A percentile compares a stretch with the other conserved stretches of the same genome.
Conservation (phyloP, 805 yeast genomes). For the Candida piceae region DNA sequence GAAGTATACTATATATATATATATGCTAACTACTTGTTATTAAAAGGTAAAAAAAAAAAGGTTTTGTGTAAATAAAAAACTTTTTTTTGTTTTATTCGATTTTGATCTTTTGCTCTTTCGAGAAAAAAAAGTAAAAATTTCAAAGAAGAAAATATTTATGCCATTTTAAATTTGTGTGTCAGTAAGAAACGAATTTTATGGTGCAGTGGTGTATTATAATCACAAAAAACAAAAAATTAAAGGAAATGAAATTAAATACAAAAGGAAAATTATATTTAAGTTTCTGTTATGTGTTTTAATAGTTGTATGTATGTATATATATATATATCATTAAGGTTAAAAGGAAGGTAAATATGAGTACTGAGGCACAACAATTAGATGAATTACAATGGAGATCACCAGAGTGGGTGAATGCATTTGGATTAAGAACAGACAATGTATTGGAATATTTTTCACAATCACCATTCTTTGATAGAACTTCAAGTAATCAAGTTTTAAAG, state of each 20-base stretch:
- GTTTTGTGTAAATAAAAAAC: no score
- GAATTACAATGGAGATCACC: constrained; percentile 97
- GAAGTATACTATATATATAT: no score
- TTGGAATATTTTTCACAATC: constrained; percentile 90
- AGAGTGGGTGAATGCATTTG: constrained; percentile 91
- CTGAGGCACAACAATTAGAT: constrained; percentile 49
- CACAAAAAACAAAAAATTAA: no score
- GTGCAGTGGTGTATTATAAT: neutral
- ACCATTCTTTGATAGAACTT: constrained; percentile 91
- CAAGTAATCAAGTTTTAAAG: constrained; percentile 89
- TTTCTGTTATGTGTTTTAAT: neutral
- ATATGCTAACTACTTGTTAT: no score
- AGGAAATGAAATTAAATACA: no score
- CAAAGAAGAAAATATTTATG: neutral
- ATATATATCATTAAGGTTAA: no score
- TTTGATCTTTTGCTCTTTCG: neutral
- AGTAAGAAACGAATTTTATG: neutral
- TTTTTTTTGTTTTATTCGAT: no score
- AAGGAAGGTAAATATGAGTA: constrained; percentile 6
- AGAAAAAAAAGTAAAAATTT: neutral
- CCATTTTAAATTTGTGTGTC: neutral
- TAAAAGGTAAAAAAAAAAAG: no score
- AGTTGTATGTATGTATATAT: no score
- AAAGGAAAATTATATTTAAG: no score
- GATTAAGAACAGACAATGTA: constrained; percentile 83